Percentiles rank a stretch among this genome's conserved stretches.
Evolutionary conservation across 495 filamentous ascomycete genomes (phyloP).

Genomic region (Copromyces sp.): DNA sequence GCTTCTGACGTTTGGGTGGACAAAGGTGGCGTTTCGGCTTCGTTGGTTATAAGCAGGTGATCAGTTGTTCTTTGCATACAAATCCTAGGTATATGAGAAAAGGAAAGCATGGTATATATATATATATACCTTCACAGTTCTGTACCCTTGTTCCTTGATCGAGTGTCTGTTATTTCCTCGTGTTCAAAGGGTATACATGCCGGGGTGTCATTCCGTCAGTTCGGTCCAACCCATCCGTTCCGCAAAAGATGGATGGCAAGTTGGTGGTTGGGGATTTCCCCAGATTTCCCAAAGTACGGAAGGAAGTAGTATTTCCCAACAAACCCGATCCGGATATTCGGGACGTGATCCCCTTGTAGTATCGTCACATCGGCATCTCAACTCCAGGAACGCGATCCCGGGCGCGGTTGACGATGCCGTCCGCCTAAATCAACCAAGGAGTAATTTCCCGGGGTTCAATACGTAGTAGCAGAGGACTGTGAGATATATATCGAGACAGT

Average conservation of each 20-base stretch:
- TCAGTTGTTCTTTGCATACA: neutral
- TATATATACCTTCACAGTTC: neutral
- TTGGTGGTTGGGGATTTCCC: neutral
- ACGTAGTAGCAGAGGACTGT: neutral
- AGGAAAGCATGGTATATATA: neutral
- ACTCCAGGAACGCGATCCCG: neutral
- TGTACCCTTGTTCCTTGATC: neutral
- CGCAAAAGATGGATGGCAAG: neutral
- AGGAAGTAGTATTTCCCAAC: neutral
- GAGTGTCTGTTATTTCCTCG: neutral
- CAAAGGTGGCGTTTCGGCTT: neutral
- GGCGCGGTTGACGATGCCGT: neutral
- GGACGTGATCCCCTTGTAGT: neutral
- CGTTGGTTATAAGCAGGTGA: neutral
- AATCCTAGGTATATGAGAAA: neutral
- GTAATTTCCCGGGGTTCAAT: neutral
- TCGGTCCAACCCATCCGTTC: neutral
- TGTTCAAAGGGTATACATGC: neutral
- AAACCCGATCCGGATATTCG: neutral
- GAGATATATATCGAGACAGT: neutral
- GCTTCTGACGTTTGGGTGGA: neutral
- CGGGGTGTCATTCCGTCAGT: neutral
- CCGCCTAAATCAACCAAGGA: neutral
- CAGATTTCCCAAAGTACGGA: neutral
- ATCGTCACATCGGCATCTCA: neutral